Conservation (phyloP, 2,329 filamentous ascomycete species). For the Microdochium paspali region DNA sequence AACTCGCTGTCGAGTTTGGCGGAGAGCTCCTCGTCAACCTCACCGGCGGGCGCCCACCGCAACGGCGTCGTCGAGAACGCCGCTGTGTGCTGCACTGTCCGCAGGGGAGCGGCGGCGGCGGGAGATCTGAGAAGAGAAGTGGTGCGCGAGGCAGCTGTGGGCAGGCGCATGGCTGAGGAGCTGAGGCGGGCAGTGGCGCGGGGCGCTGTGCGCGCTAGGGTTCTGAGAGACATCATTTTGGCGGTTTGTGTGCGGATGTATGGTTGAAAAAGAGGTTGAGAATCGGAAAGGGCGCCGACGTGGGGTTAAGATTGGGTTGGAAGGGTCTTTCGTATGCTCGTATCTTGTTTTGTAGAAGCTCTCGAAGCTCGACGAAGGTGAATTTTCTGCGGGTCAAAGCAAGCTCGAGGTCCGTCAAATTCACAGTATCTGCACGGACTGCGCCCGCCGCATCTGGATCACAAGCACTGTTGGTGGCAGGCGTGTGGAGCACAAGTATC, state of each 20-base stretch:
- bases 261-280: too few relatives aligned
- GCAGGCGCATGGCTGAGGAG: conserved; percentile 38
- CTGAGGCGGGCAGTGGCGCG: conserved; percentile 51
- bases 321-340: neutral
- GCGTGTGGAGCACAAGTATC: too few relatives aligned
- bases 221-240: conserved; percentile 63
- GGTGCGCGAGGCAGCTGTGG: conserved; percentile 34
- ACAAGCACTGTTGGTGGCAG: too few relatives aligned
- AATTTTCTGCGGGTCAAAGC: neutral
- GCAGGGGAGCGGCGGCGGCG: conserved; percentile 25
- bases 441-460: too few relatives aligned
- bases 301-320: neutral
- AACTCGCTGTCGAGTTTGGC: conserved; percentile 82
- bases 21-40: conserved; percentile 69
- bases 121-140: conserved; percentile 37
- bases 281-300: too few relatives aligned
- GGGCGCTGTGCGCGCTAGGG: conserved; percentile 56
- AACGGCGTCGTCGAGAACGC: conserved; percentile 39
- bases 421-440: conserved; percentile 1
- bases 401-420: too few relatives aligned
- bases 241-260: neutral
- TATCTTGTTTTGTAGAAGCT: conserved; percentile 4
- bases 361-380: neutral
- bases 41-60: conserved; percentile 30
- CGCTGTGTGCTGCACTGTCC: conserved; percentile 28